A percentile compares a stretch with the other conserved stretches of the same genome.
Conservation (phyloP, 164 flowering plant species). For the Sextonia rubra region DNA sequence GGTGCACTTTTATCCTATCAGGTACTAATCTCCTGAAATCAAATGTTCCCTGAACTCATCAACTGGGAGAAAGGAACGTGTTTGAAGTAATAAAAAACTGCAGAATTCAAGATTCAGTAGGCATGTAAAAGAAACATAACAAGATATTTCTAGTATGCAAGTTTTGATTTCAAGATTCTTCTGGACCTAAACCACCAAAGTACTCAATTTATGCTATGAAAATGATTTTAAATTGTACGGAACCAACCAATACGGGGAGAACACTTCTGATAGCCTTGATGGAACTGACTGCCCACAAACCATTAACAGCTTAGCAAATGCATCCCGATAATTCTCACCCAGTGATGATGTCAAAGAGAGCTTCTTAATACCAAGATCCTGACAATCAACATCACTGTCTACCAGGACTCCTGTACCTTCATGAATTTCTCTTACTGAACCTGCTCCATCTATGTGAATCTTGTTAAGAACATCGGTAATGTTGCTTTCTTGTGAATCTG, state of each 20-base stretch:
- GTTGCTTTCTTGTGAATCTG: constrained; percentile 13
- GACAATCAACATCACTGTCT: constrained; percentile 25
- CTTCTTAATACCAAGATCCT: constrained; percentile 50
- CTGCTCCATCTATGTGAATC: constrained; percentile 1
- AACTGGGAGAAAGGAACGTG: too few species aligned
- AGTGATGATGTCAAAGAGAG: constrained; percentile 51
- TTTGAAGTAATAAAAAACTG: too few species aligned
- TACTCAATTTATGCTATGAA: neutral
- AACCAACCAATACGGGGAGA: constrained; percentile 66
- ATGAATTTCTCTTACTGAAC: neutral
- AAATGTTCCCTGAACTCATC: neutral
- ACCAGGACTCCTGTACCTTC: constrained; percentile 2
- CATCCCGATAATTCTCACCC: constrained; percentile 30
- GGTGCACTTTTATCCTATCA: neutral
- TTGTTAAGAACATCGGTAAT: neutral
- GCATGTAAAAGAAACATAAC: neutral
- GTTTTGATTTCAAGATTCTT: neutral
- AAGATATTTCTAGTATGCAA: neutral
- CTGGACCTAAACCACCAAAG: neutral
- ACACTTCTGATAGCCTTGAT: constrained; percentile 49
- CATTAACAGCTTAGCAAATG: constrained; percentile 49
- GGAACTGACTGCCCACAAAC: constrained; percentile 80
- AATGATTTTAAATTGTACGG: neutral
- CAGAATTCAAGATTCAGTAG: neutral
- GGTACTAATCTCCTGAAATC: neutral